These are phyloP conservation scores for Sphagnum magellanicum DNA, from an alignment of 228 moss, liverwort and hornwort species.

Conservation along the genomic window DNA sequence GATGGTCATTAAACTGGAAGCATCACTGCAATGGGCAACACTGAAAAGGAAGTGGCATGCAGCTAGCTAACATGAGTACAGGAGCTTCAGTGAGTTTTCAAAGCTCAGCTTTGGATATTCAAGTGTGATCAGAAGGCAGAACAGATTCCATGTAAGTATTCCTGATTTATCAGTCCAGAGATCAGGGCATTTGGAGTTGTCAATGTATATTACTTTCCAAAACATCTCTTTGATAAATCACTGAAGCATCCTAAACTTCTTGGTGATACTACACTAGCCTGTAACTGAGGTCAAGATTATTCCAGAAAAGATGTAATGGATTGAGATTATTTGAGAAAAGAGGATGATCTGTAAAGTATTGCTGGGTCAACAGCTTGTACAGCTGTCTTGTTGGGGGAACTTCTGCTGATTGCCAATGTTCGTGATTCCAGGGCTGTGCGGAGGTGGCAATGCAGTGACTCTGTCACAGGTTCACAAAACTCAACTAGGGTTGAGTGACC, in stretches of 20 bases:
- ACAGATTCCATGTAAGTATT: too few species aligned
- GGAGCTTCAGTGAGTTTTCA: too few species aligned
- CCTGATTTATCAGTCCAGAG: too few species aligned
- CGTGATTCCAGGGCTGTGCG: conserved; percentile 47
- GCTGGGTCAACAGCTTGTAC: conserved; percentile 52
- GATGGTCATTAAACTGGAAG: too few species aligned
- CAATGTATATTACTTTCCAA: conserved; percentile 36
- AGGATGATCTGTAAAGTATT: conserved; percentile 45
- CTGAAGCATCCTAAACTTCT: too few species aligned
- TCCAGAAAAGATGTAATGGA: conserved; percentile 46
- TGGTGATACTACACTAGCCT: conserved; percentile 32
- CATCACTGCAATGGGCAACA: too few species aligned
- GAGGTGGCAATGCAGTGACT: conserved; percentile 52
- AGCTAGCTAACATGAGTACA: too few species aligned
- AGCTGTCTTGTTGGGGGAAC: conserved; percentile 48
- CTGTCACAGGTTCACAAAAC: conserved; percentile 52
- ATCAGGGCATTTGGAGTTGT: neutral
- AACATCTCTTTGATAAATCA: conserved; percentile 43
- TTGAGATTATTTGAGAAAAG: conserved; percentile 35
- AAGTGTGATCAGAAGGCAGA: too few species aligned
- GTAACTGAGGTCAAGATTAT: conserved; percentile 47
- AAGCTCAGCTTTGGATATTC: too few species aligned
- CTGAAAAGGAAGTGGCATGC: too few species aligned
- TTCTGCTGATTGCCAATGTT: conserved; percentile 44
- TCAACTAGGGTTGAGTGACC: too few species aligned